These are phyloP conservation scores for Fusarium udum DNA, from an alignment of 2,329 filamentous ascomycete species.

Conservation along the genomic window DNA sequence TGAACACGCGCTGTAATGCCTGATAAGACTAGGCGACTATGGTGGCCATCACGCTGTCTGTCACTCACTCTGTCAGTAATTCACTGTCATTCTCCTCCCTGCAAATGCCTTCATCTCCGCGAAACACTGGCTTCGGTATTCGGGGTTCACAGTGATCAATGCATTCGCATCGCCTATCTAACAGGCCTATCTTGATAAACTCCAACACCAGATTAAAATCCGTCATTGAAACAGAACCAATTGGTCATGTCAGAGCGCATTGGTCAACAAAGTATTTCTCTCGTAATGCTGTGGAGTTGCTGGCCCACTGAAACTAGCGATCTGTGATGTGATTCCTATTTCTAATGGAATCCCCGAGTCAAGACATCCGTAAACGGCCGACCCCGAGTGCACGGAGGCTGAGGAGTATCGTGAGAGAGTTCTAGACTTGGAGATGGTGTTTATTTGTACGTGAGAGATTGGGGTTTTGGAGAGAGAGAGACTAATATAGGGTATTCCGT, in stretches of 20 bases:
- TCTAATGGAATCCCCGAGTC: conserved; percentile 29
- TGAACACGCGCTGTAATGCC: not conserved
- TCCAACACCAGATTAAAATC: conserved; percentile 9
- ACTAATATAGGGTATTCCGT: not conserved
- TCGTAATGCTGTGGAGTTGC: conserved; percentile 25
- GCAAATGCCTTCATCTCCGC: not conserved
- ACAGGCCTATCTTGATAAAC: conserved; percentile 29
- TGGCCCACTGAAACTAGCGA: conserved; percentile 8
- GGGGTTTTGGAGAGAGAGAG: not conserved
- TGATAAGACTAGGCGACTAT: not conserved
- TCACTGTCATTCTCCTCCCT: not conserved
- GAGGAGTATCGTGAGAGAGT: not conserved
- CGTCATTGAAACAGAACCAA: conserved; percentile 33
- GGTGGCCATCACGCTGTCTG: not conserved
- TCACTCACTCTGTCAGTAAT: not conserved
- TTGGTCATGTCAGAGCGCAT: conserved; percentile 25
- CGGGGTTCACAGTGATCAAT: conserved; percentile 20
- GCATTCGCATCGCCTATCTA: conserved; percentile 28
- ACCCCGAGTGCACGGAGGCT: conserved; percentile 9
- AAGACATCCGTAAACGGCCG: conserved; percentile 21
- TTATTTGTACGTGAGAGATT: not conserved
- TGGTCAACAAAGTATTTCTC: conserved; percentile 8
- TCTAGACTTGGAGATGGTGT: not conserved
- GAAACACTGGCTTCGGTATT: conserved; percentile 17
- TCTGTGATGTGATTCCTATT: conserved; percentile 26